Conservation (phyloP, 1,284 basidiomycete genomes). For the Ceratobasidium sp. region DNA sequence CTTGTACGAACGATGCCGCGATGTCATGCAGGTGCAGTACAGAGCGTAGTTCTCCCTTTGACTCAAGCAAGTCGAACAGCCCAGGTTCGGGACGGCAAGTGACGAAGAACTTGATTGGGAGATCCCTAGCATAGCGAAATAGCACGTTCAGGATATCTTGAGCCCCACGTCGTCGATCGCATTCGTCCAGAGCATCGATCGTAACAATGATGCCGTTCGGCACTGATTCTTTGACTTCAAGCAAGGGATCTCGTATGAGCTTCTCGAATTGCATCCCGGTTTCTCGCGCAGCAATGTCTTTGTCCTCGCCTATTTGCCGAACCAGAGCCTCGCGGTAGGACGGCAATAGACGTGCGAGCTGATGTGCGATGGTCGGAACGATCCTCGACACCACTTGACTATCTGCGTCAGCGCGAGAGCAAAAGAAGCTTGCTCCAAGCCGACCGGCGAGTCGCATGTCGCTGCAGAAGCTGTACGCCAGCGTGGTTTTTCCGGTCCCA, state of each 20-base stretch:
- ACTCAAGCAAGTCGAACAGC: not conserved
- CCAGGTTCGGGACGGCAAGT: slow-evolving; percentile 15
- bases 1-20: not conserved
- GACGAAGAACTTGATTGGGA: slow-evolving; percentile 17
- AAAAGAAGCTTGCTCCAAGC: slow-evolving; percentile 32
- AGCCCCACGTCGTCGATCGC: not conserved
- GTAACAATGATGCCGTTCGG: not conserved
- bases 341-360: slow-evolving; percentile 10
- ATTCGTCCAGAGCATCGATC: slow-evolving; percentile 15
- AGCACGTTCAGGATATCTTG: not conserved
- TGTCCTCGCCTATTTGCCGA: no score
- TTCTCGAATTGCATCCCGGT: no score
- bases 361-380: slow-evolving; percentile 16
- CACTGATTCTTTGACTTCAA: not conserved
- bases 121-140: not conserved
- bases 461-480: slow-evolving; percentile 11
- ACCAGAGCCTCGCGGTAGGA: not conserved
- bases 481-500: slow-evolving; percentile 1
- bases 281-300: no score
- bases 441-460: not conserved
- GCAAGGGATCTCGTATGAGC: no score
- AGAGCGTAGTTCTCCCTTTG: not conserved
- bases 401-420: not conserved
- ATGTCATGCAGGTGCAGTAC: slow-evolving; percentile 4
- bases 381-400: slow-evolving; percentile 10